phyloP scores from a whole-genome alignment of 2,329 filamentous ascomycete genomes.

The Aspergillus alliaceus region DNA sequence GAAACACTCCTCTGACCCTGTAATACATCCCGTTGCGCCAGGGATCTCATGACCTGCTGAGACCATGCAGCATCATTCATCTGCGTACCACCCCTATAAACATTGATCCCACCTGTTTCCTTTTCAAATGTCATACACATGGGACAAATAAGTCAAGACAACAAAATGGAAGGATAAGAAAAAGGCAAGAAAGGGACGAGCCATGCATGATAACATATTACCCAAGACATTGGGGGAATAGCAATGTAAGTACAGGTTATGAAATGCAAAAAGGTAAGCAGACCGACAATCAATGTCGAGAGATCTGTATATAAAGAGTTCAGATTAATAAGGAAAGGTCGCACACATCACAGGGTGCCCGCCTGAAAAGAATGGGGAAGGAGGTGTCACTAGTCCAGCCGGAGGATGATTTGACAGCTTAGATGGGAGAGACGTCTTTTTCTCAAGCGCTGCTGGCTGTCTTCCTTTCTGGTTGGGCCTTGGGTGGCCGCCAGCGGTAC shows the following conservation, averaged over 20 bases:
- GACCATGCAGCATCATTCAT: background rate
- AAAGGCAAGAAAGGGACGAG: constrained; percentile 1
- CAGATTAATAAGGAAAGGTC: constrained; percentile 26
- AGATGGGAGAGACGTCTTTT: constrained; percentile 18
- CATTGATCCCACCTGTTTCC: background rate
- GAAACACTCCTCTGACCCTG: background rate
- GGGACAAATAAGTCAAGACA: background rate
- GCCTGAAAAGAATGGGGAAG: constrained; percentile 23
- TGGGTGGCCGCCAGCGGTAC: constrained; percentile 12
- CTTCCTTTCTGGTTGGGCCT: constrained; percentile 19
- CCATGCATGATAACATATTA: constrained; percentile 5
- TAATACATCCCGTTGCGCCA: constrained; percentile 8
- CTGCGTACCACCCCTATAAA: background rate
- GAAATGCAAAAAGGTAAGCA: background rate
- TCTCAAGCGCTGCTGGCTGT: constrained; percentile 15
- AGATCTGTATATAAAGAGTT: constrained; percentile 21
- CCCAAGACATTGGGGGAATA: background rate
- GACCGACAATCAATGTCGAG: constrained; percentile 24
- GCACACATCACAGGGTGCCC: constrained; percentile 29
- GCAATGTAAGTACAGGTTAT: constrained; percentile 3
- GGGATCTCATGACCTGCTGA: constrained; percentile 5
- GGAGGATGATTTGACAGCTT: constrained; percentile 16
- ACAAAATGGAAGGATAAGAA: constrained; percentile 2
- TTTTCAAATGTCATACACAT: background rate
- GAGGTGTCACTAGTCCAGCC: constrained; percentile 18